Base-by-base conservation (phyloP, 441 rosid species). In the Melastoma candidum region DNA sequence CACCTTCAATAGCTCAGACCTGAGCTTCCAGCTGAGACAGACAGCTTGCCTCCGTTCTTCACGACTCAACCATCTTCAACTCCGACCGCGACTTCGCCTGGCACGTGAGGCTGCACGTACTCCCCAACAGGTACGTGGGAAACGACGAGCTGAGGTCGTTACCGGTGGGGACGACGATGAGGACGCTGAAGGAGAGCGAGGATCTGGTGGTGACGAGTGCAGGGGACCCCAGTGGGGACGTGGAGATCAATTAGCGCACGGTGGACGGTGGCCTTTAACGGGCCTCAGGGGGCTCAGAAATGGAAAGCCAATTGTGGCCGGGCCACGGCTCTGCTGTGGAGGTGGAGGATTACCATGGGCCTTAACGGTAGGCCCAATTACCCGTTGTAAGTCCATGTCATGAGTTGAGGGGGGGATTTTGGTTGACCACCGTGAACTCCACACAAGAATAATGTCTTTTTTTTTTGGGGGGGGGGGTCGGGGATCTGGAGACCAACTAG, bases 41-140 rank as follows among this genome's bases (percentile, higher is more conserved):
- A 17, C 22, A 17, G 22, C 22, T 17, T 17, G 22, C 22, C 22
- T 17, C 22, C 22, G 22, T 17, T 17, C 22, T 17, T 17, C 22
- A 17, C 22, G 22, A 44, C 66, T 54, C 55, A 8, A 62, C 60
- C 11, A 32, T 62, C 45, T 62, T 62, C 54, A 55, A 59, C 60
- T 10, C 56, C 12, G 60, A 55, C 43, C 39, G 17, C 12, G 56
- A 56, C 55, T 62, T 54, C 54, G 66, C 59, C 49, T 47, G 50
- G 49, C 48, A 62, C 60, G 49, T 62, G 12, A 51, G 66, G 32
- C 56, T 48, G 60, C 66, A 62, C 49, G 49, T 62, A 22, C 44
- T 62, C 44, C 66, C 66, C 10, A 62, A 62, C 60, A 53, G 50
- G 11, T 62, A 47, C 46, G 46, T 62, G 45, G 66, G 32, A 24